These are phyloP conservation scores for Aureobasidium sp. DNA, from an alignment of 2,329 filamentous ascomycete species.

Conservation along the genomic window DNA sequence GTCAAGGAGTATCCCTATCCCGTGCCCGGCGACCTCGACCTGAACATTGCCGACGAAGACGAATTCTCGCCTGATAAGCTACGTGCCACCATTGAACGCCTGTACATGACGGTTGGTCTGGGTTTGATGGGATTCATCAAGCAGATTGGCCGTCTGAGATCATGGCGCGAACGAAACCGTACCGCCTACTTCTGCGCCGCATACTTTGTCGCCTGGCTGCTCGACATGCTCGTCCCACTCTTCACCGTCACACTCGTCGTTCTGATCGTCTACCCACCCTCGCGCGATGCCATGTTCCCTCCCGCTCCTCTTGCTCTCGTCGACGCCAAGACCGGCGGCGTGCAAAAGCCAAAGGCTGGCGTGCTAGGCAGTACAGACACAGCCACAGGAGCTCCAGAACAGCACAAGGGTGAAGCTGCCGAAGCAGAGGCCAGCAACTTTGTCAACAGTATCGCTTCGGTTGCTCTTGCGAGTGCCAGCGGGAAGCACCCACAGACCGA, in stretches of 20 bases:
- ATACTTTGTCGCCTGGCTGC: constrained; percentile 58
- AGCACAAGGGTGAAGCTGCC: constrained; percentile 73
- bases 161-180: constrained; percentile 65
- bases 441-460: constrained; percentile 61
- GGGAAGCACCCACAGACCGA: constrained; percentile 67
- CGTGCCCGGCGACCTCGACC: constrained; percentile 60
- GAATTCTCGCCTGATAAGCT: constrained; percentile 81
- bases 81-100: constrained; percentile 64
- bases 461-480: constrained; percentile 65
- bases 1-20: constrained; percentile 58
- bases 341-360: constrained; percentile 69
- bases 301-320: constrained; percentile 69
- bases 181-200: constrained; percentile 58
- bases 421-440: constrained; percentile 78
- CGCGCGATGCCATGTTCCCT: constrained; percentile 60
- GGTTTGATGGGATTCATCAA: constrained; percentile 58
- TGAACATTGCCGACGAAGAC: constrained; percentile 74
- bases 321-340: constrained; percentile 57
- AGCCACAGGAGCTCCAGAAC: constrained; percentile 72
- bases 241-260: constrained; percentile 51
- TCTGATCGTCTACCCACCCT: constrained; percentile 56
- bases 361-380: constrained; percentile 68
- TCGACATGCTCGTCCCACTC: constrained; percentile 61
- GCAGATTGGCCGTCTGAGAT: constrained; percentile 66
- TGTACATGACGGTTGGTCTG: constrained; percentile 73